These are phyloP conservation scores for Fusarium tanahbumbuense DNA, from an alignment of 2,329 filamentous ascomycete species.

Conservation along the genomic window DNA sequence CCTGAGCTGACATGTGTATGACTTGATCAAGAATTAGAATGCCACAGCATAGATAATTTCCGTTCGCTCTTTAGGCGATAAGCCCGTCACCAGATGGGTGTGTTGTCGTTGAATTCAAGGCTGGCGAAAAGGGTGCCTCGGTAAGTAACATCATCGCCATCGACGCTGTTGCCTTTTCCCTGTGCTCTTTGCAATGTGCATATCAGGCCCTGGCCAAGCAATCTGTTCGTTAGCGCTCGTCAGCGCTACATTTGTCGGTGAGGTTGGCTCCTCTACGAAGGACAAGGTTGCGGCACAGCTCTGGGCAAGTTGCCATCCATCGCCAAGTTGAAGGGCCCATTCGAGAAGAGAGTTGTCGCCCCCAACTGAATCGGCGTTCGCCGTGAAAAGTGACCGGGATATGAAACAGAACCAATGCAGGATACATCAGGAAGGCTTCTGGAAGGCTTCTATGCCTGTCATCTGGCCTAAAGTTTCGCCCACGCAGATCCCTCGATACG, in stretches of 20 bases:
- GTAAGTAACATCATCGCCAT: conserved; percentile 14
- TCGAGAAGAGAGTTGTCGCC: conserved; percentile 1
- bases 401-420: conserved; percentile 30
- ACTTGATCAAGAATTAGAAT: conserved; percentile 13
- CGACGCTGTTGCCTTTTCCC: conserved; percentile 17
- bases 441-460: conserved; percentile 37
- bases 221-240: conserved; percentile 6
- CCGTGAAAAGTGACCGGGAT: conserved; percentile 6
- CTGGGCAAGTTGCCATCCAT: conserved; percentile 12
- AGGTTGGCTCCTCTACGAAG: conserved; percentile 12
- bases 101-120: conserved; percentile 15
- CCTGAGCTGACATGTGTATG: conserved; percentile 28
- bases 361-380: conserved; percentile 20
- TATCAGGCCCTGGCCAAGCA: conserved; percentile 8
- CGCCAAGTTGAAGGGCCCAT: neutral
- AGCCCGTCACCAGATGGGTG: neutral
- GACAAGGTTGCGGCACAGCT: conserved; percentile 30
- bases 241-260: conserved; percentile 17
- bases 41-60: neutral
- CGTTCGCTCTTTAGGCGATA: neutral
- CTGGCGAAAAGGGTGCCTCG: conserved; percentile 18
- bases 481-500: conserved; percentile 19
- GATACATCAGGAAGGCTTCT: conserved; percentile 43
- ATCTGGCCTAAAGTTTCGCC: conserved; percentile 6
- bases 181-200: neutral